A percentile compares a stretch with the other conserved stretches of the same genome.
phyloP scores from a whole-genome alignment of 2,329 filamentous ascomycete genomes.

The Aspergillus calidoustus region DNA sequence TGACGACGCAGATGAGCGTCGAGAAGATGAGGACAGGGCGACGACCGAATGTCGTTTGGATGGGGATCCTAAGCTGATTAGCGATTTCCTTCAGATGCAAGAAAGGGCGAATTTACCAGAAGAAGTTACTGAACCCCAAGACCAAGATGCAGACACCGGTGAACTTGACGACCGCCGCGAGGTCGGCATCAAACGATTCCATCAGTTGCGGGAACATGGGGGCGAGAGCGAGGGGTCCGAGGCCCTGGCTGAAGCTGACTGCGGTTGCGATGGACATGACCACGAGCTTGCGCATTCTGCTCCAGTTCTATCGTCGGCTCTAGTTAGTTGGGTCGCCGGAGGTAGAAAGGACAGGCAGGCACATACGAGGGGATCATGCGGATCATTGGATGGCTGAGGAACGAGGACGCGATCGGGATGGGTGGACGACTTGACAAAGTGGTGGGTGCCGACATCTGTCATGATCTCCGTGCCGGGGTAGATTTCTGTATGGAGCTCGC shows the following conservation, averaged over 20 bases:
- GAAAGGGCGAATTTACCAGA: slow-evolving; percentile 49
- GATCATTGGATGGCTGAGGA: slow-evolving; percentile 55
- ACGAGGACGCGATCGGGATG: slow-evolving; percentile 52
- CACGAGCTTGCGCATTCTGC: slow-evolving; percentile 52
- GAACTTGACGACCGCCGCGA: slow-evolving; percentile 61
- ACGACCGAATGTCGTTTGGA: slow-evolving; percentile 60
- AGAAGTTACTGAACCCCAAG: slow-evolving; percentile 64
- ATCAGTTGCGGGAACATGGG: slow-evolving; percentile 66
- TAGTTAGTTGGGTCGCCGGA: background rate
- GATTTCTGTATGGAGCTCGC: slow-evolving; percentile 58
- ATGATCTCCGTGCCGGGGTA: slow-evolving; percentile 65
- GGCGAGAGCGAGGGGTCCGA: slow-evolving; percentile 60
- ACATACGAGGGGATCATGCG: slow-evolving; percentile 51
- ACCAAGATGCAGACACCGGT: slow-evolving; percentile 62
- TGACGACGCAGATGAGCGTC: slow-evolving; percentile 57
- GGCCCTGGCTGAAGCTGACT: slow-evolving; percentile 58
- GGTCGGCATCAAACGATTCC: slow-evolving; percentile 57
- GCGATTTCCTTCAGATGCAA: slow-evolving; percentile 15
- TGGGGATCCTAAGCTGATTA: slow-evolving; percentile 53
- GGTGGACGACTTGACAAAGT: slow-evolving; percentile 63
- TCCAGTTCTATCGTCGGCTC: slow-evolving; percentile 50
- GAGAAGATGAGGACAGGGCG: slow-evolving; percentile 59
- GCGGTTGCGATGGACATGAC: slow-evolving; percentile 53
- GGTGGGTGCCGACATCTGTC: slow-evolving; percentile 64
- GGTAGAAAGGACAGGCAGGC: background rate